Percentiles rank a stretch among this genome's conserved stretches.
phyloP scores from a whole-genome alignment of 352 stramenopile species.

The Phytopythium sindhum region DNA sequence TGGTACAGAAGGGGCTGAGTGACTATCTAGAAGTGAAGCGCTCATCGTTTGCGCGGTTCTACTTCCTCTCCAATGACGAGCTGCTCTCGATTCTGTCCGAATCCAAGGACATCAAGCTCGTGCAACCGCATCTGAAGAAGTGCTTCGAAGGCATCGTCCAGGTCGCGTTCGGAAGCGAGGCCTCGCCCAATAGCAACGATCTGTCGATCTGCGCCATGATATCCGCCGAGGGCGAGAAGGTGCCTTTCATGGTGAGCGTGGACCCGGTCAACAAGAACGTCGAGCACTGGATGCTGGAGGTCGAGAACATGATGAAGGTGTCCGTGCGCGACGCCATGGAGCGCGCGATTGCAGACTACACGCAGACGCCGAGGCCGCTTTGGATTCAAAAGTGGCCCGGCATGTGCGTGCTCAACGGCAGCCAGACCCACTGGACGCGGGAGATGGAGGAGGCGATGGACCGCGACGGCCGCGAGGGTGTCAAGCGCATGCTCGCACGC shows the following conservation, averaged over 20 bases:
- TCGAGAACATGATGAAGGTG: constrained; percentile 91
- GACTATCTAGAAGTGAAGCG: constrained; percentile 96
- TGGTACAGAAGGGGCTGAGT: constrained; percentile 93
- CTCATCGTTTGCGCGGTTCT: constrained; percentile 91
- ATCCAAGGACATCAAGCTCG: constrained; percentile 93
- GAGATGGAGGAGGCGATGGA: constrained; percentile 91
- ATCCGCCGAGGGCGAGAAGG: constrained; percentile 87
- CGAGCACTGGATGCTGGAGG: constrained; percentile 95
- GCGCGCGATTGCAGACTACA: constrained; percentile 90
- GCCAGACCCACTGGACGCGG: constrained; percentile 94
- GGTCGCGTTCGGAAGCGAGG: constrained; percentile 80
- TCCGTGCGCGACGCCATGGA: constrained; percentile 92
- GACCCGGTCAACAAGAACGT: constrained; percentile 94
- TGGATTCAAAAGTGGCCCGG: constrained; percentile 95
- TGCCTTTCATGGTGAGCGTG: constrained; percentile 79
- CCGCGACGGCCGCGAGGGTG: constrained; percentile 73
- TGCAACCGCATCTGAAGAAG: constrained; percentile 94
- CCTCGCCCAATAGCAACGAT: constrained; percentile 39
- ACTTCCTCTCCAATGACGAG: constrained; percentile 95
- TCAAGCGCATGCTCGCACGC: constrained; percentile 90
- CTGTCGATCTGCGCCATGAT: constrained; percentile 91
- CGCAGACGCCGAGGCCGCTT: constrained; percentile 82
- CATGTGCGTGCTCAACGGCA: constrained; percentile 94
- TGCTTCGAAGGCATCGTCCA: constrained; percentile 95
- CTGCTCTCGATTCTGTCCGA: constrained; percentile 94